Percentiles rank a stretch among this genome's conserved stretches.
phyloP scores from a whole-genome alignment of 495 filamentous ascomycete species.

The Cercophora newfieldiana region DNA sequence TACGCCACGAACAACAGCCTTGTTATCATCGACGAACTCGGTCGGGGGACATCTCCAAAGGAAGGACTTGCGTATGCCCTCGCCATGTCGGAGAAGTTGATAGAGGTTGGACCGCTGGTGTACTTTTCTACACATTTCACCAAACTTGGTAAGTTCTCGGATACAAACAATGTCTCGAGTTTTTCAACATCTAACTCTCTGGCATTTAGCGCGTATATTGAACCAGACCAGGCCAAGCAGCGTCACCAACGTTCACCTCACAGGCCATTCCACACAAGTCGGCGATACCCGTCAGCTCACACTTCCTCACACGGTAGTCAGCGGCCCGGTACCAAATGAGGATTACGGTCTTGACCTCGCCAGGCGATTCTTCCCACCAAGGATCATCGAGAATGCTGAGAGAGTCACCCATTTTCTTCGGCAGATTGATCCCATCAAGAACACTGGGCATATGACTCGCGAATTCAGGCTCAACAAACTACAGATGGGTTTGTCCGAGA shows the following conservation, averaged over 20 bases:
- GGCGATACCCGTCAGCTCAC: constrained; percentile 58
- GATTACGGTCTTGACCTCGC: constrained; percentile 83
- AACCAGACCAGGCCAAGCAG: constrained; percentile 59
- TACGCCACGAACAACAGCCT: constrained; percentile 74
- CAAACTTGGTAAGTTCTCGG: constrained; percentile 57
- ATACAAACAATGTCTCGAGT: constrained; percentile 7
- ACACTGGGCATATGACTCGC: constrained; percentile 53
- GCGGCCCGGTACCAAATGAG: constrained; percentile 67
- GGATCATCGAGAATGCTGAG: constrained; percentile 67
- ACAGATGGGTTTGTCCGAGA: constrained; percentile 71
- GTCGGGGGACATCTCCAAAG: constrained; percentile 83
- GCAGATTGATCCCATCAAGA: constrained; percentile 52
- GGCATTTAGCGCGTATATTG: constrained; percentile 61
- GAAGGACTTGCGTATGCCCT: constrained; percentile 91
- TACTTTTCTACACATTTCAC: constrained; percentile 95
- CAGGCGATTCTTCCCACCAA: constrained; percentile 67
- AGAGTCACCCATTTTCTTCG: constrained; percentile 62
- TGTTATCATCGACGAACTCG: constrained; percentile 90
- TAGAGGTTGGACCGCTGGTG: constrained; percentile 71
- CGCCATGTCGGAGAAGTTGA: constrained; percentile 80
- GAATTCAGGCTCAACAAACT: constrained; percentile 49
- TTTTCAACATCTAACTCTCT: background rate
- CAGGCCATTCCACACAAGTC: constrained; percentile 57
- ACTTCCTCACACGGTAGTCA: constrained; percentile 80
- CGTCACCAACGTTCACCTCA: constrained; percentile 79